Conservation (phyloP, 768 basidiomycete genomes). For the Pseudohyphozyma bogoriensis region DNA sequence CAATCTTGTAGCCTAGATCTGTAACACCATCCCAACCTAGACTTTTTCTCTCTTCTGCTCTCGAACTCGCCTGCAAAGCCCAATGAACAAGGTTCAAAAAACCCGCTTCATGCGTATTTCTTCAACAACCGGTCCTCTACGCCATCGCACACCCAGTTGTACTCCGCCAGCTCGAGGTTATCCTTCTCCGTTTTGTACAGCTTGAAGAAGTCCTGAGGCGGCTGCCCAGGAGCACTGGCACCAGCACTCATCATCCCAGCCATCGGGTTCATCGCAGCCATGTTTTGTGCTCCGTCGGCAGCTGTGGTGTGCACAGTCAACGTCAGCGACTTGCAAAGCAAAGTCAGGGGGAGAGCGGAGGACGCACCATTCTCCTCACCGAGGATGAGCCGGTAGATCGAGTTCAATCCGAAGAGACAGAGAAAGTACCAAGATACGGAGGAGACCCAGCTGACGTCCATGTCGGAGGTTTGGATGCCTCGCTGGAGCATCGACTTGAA, state of each 20-base stretch:
- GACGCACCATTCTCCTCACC: slow-evolving; percentile 78
- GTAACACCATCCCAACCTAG: too few species aligned
- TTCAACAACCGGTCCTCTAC: slow-evolving; percentile 39
- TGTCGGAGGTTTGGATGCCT: slow-evolving; percentile 85
- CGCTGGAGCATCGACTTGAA: slow-evolving; percentile 98
- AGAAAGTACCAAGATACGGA: slow-evolving; percentile 99
- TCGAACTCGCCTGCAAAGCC: too few species aligned
- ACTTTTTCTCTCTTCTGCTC: too few species aligned
- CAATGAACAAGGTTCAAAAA: background rate
- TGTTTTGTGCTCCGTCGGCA: slow-evolving; percentile 63
- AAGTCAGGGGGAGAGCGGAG: background rate
- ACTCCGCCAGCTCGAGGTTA: slow-evolving; percentile 67
- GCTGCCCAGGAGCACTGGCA: slow-evolving; percentile 38
- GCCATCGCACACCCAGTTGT: slow-evolving; percentile 41
- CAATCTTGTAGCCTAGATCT: too few species aligned
- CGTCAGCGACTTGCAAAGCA: slow-evolving; percentile 1
- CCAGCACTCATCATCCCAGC: slow-evolving; percentile 30
- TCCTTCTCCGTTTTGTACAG: slow-evolving; percentile 83
- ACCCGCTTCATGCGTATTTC: slow-evolving; percentile 28
- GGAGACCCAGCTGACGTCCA: slow-evolving; percentile 99
- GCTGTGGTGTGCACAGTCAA: slow-evolving; percentile 42
- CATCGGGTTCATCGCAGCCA: slow-evolving; percentile 45
- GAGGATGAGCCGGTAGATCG: slow-evolving; percentile 84
- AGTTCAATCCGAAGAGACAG: slow-evolving; percentile 91
- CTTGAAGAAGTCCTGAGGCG: slow-evolving; percentile 76